Conservation (phyloP, 2,329 filamentous ascomycete genomes). For the Chaetomiaceae sp. region DNA sequence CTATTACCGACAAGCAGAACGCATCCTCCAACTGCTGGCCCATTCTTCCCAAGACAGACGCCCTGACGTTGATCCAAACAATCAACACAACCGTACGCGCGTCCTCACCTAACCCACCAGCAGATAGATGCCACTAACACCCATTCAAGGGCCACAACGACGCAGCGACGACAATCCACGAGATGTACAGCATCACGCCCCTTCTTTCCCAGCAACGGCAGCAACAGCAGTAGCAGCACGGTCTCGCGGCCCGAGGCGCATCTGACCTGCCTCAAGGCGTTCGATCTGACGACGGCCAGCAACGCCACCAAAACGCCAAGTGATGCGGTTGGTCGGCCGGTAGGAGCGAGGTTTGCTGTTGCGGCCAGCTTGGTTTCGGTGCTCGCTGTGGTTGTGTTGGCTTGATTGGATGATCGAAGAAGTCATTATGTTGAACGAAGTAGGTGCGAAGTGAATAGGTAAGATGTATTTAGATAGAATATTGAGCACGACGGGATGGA, state of each 20-base stretch:
- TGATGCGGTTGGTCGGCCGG: too few relatives aligned
- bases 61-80: slow-evolving; percentile 1
- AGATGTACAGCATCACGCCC: slow-evolving; percentile 10
- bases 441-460: too few relatives aligned
- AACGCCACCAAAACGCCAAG: slow-evolving; percentile 1
- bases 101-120: too few relatives aligned
- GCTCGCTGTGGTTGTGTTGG: too few relatives aligned
- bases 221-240: not conserved
- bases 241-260: not conserved
- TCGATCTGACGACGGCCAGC: slow-evolving; percentile 8
- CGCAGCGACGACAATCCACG: not conserved
- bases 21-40: slow-evolving; percentile 11
- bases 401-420: too few relatives aligned
- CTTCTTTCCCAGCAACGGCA: slow-evolving; percentile 3
- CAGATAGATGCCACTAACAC: not conserved
- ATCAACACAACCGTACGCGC: not conserved
- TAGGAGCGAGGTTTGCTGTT: too few relatives aligned
- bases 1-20: slow-evolving; percentile 5
- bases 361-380: too few relatives aligned
- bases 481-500: too few relatives aligned
- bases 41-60: slow-evolving; percentile 3
- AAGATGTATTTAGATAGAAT: too few relatives aligned
- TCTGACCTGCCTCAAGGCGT: slow-evolving; percentile 8
- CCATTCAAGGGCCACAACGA: not conserved
- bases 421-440: too few relatives aligned